Evolutionary conservation across 108 stramenopile species (phyloP).

Genomic region (Nitzschia inconspicua): DNA sequence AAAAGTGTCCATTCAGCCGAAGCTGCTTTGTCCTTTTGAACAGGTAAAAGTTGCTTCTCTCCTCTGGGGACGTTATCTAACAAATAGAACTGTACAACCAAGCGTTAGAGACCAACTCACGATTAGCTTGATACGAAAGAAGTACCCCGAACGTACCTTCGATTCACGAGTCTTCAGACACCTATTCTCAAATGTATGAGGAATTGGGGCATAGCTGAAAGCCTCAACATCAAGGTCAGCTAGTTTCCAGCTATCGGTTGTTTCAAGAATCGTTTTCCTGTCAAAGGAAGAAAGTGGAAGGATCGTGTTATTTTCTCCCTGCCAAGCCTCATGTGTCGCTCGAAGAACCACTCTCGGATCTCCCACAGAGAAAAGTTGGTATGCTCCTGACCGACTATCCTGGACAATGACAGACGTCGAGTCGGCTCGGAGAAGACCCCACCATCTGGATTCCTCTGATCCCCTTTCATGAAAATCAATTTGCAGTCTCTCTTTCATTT

Average conservation of each 20-base stretch:
- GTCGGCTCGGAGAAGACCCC: slow-evolving; percentile 73
- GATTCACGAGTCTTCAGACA: slow-evolving; percentile 1
- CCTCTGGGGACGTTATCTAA: slow-evolving; percentile 41
- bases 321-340: slow-evolving; percentile 71
- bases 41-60: slow-evolving; percentile 23
- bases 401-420: slow-evolving; percentile 71
- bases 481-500: slow-evolving; percentile 55
- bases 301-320: slow-evolving; percentile 81
- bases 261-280: slow-evolving; percentile 68
- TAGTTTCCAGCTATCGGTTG: slow-evolving; percentile 80
- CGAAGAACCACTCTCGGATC: slow-evolving; percentile 78
- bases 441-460: slow-evolving; percentile 70
- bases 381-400: slow-evolving; percentile 69
- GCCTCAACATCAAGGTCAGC: slow-evolving; percentile 90
- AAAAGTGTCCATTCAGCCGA: slow-evolving; percentile 60
- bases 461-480: slow-evolving; percentile 77
- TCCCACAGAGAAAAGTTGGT: slow-evolving; percentile 77
- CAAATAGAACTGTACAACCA: slow-evolving; percentile 42
- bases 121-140: not conserved
- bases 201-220: slow-evolving; percentile 92
- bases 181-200: slow-evolving; percentile 71
- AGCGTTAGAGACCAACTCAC: not conserved
- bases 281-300: slow-evolving; percentile 69
- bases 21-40: slow-evolving; percentile 28
- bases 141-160: slow-evolving; percentile 4